Percentiles rank a stretch among this genome's conserved stretches.
Evolutionary conservation across 768 basidiomycete genomes (phyloP).

Genomic region (Mycena alexandri): DNA sequence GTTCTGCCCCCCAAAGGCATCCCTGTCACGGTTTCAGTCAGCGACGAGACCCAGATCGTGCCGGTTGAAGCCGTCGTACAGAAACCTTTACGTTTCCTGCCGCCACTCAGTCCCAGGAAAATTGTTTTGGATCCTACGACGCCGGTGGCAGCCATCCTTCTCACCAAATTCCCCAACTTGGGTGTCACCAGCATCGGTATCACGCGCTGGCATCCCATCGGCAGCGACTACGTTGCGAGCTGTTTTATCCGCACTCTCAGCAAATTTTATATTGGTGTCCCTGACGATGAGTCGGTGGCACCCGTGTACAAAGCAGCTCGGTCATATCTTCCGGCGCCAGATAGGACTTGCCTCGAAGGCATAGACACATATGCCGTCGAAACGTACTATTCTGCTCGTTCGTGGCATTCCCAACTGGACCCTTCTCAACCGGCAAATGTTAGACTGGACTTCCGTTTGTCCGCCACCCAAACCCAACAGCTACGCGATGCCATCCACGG

Average conservation of each 20-base stretch:
- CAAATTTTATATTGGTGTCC: slow-evolving; percentile 3
- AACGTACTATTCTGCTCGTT: slow-evolving; percentile 8
- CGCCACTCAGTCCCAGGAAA: slow-evolving; percentile 11
- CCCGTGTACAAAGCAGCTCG: slow-evolving; percentile 14
- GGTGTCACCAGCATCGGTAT: slow-evolving; percentile 19
- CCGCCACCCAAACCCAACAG: slow-evolving; percentile 4
- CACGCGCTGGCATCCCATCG: slow-evolving; percentile 28
- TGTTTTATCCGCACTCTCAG: slow-evolving; percentile 26
- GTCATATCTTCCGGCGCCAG: slow-evolving; percentile 7
- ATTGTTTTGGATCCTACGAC: slow-evolving; percentile 18
- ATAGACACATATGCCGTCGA: slow-evolving; percentile 22
- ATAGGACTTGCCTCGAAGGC: slow-evolving; percentile 4
- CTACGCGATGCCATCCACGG: slow-evolving; percentile 18
- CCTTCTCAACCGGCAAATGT: slow-evolving; percentile 5
- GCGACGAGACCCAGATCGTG: slow-evolving; percentile 11
- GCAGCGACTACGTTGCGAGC: slow-evolving; percentile 30
- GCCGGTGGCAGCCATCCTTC: slow-evolving; percentile 17
- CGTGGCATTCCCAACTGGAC: slow-evolving; percentile 16
- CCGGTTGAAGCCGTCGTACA: slow-evolving; percentile 25
- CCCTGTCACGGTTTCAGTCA: slow-evolving; percentile 14
- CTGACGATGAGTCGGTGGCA: slow-evolving; percentile 7
- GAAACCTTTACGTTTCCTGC: slow-evolving; percentile 22
- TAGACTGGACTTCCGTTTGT: slow-evolving; percentile 23
- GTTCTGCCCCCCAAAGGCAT: slow-evolving; percentile 24
- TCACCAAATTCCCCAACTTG: slow-evolving; percentile 25